Evolutionary conservation across 1,284 basidiomycete genomes (phyloP).

Genomic region (Pseudozyma hubeiensis): DNA sequence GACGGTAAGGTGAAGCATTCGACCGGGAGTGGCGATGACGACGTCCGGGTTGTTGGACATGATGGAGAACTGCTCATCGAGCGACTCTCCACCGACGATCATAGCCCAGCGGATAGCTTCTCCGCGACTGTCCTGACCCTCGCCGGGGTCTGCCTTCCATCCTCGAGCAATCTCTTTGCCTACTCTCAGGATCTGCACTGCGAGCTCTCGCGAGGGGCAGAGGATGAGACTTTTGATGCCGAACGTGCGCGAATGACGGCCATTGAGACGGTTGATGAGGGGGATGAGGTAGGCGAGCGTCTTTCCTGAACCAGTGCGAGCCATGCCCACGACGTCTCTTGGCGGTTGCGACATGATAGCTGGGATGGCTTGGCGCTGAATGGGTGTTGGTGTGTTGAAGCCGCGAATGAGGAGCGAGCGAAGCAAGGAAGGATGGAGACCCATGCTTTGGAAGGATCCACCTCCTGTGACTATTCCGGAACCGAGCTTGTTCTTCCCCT

Average conservation of each 20-base stretch:
- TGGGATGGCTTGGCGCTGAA: constrained; percentile 91
- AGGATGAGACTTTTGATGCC: constrained; percentile 90
- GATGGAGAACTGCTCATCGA: constrained; percentile 97
- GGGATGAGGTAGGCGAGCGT: constrained; percentile 96
- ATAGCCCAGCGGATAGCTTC: constrained; percentile 89
- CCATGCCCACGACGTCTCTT: constrained; percentile 97
- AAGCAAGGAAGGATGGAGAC: constrained; percentile 82
- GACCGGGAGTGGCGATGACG: constrained; percentile 86
- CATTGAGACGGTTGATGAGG: constrained; percentile 85
- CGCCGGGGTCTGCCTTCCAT: constrained; percentile 69
- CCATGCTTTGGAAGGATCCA: constrained; percentile 68
- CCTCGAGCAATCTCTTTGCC: constrained; percentile 91
- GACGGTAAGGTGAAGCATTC: constrained; percentile 91
- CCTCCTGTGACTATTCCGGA: constrained; percentile 61
- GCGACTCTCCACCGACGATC: constrained; percentile 91
- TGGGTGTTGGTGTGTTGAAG: constrained; percentile 94
- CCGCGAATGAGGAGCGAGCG: constrained; percentile 90
- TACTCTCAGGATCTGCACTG: constrained; percentile 91
- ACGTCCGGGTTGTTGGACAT: constrained; percentile 87
- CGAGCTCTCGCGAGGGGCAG: constrained; percentile 91
- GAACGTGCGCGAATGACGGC: constrained; percentile 81
- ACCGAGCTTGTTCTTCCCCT: constrained; percentile 59
- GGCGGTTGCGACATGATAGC: constrained; percentile 85
- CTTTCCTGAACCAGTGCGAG: constrained; percentile 96
- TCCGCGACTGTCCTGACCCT: constrained; percentile 71